These are phyloP conservation scores for Colletotrichum echinochloae DNA, from an alignment of 2,329 filamentous ascomycete species.

Conservation along the genomic window DNA sequence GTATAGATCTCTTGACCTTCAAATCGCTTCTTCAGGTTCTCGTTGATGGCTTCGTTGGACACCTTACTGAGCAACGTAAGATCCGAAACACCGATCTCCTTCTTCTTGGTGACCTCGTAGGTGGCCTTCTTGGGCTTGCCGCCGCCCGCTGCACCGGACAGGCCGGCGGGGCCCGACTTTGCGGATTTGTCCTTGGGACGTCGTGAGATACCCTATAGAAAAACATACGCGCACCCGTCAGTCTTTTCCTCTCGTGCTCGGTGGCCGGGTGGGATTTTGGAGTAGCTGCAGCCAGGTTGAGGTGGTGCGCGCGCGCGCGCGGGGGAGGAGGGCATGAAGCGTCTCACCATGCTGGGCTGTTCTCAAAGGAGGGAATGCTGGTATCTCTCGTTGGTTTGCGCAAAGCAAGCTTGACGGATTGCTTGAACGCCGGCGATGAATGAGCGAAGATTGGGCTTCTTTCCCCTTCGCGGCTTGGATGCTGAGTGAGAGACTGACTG, in stretches of 20 bases:
- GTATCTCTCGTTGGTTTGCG: constrained; percentile 33
- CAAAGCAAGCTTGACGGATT: constrained; percentile 17
- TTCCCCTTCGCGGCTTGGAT: constrained; percentile 1
- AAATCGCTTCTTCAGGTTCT: constrained; percentile 98
- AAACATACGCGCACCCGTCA: constrained; percentile 22
- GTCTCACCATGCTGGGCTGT: constrained; percentile 44
- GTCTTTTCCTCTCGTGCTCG: constrained; percentile 8
- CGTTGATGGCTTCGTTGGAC: constrained; percentile 99
- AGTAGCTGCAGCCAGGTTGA: constrained; percentile 14
- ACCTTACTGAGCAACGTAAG: constrained; percentile 98
- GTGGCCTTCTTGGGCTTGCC: constrained; percentile 92
- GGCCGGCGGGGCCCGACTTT: constrained; percentile 55
- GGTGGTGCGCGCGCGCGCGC: constrained; percentile 21
- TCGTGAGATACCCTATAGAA: constrained; percentile 60
- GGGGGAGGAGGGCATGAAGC: constrained; percentile 40
- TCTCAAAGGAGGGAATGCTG: constrained; percentile 38
- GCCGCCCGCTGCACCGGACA: constrained; percentile 51
- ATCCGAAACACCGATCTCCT: constrained; percentile 98
- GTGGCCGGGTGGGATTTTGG: not conserved
- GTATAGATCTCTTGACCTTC: constrained; percentile 99
- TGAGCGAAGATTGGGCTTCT: constrained; percentile 15
- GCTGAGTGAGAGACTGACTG: constrained; percentile 38
- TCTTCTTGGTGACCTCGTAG: constrained; percentile 97
- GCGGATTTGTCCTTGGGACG: constrained; percentile 61
- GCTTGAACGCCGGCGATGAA: constrained; percentile 28